A percentile compares a stretch with the other conserved stretches of the same genome.
phyloP scores from a whole-genome alignment of 2,329 filamentous ascomycete genomes.

The Ascochyta pisi region DNA sequence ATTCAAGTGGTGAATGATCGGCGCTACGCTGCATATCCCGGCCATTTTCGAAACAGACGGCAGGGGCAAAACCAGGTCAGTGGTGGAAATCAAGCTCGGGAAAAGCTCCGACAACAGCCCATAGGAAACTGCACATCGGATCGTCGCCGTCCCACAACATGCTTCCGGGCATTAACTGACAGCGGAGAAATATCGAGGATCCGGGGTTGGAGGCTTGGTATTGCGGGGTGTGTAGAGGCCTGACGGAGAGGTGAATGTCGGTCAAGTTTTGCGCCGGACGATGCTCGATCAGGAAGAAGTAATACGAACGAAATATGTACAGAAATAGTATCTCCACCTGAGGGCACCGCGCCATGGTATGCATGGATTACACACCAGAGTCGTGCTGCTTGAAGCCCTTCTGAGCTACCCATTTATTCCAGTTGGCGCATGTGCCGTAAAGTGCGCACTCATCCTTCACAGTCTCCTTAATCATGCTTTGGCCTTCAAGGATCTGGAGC shows the following conservation, averaged over 20 bases:
- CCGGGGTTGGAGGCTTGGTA: constrained; percentile 4
- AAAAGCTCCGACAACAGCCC: neutral
- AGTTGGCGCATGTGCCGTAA: constrained; percentile 28
- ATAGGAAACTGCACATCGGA: neutral
- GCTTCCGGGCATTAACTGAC: neutral
- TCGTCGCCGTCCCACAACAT: neutral
- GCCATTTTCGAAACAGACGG: neutral
- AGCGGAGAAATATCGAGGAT: constrained; percentile 10
- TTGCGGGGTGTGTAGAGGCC: neutral
- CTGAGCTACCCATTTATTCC: constrained; percentile 28
- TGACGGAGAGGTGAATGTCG: neutral
- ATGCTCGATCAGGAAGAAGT: neutral
- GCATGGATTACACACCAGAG: constrained; percentile 24
- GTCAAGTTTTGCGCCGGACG: constrained; percentile 1
- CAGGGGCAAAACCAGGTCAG: neutral
- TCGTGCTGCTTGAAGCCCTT: constrained; percentile 29
- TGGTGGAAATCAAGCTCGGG: constrained; percentile 3
- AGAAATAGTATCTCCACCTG: neutral
- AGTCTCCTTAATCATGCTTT: constrained; percentile 27
- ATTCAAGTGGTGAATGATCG: neutral
- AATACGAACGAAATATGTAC: neutral
- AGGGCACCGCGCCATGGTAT: neutral
- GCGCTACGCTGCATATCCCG: neutral
- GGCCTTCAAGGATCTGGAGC: constrained; percentile 59
- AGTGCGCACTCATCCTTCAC: constrained; percentile 24